Evolutionary conservation across 768 basidiomycete genomes (phyloP).

Genomic region (Rhizopogon sp.): DNA sequence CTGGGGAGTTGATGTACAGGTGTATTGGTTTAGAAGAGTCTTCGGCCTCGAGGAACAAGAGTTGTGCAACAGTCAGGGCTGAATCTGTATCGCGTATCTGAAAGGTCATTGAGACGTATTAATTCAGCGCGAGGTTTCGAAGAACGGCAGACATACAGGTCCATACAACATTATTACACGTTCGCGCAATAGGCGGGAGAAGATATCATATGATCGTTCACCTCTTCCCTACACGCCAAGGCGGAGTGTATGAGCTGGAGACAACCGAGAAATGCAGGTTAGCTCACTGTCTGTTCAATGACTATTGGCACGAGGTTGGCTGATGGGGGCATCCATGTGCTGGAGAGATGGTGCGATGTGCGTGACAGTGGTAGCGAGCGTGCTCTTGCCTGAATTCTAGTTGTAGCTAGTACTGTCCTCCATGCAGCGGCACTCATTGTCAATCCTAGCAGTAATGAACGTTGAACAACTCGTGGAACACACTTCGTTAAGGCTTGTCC

Average conservation of each 20-base stretch:
- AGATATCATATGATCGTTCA: conserved; percentile 93
- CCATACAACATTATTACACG: conserved; percentile 95
- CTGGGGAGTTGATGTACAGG: conserved; percentile 95
- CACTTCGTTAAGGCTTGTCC: not conserved
- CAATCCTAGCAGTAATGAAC: not conserved
- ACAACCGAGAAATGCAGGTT: conserved; percentile 3
- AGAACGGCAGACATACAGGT: conserved; percentile 51
- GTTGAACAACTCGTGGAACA: not conserved
- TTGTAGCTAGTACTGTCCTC: conserved; percentile 3
- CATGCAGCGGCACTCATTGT: not conserved
- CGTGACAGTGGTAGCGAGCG: conserved; percentile 25
- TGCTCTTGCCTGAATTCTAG: conserved; percentile 12
- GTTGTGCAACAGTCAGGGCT: conserved; percentile 83
- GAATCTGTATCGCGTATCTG: conserved; percentile 91
- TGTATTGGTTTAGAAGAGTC: conserved; percentile 93
- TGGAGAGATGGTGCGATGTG: conserved; percentile 50
- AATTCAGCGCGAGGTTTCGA: conserved; percentile 7
- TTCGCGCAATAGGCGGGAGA: conserved; percentile 87
- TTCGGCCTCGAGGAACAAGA: conserved; percentile 95
- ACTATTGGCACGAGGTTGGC: conserved; percentile 84
- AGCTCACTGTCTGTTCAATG: conserved; percentile 81
- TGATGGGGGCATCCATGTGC: conserved; percentile 40
- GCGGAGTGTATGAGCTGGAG: conserved; percentile 8
- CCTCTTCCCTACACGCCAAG: conserved; percentile 59
- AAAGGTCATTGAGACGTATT: conserved; percentile 8